Evolutionary conservation across 148 eudicot genomes (phyloP).

Genomic region (Chenopodium album): DNA sequence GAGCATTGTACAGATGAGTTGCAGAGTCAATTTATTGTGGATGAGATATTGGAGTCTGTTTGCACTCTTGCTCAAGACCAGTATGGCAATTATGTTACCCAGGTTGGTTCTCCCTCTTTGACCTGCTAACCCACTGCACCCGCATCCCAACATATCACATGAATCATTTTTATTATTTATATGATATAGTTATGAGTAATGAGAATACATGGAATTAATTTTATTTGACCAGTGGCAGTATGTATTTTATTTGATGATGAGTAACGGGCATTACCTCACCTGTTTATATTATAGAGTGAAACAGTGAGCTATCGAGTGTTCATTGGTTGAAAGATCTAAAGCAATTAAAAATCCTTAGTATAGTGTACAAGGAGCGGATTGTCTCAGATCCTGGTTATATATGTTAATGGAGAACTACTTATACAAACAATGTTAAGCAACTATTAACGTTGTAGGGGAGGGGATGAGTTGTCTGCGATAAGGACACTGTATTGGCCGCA

Average conservation of each 20-base stretch:
- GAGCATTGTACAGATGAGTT: constrained; percentile 71
- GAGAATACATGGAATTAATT: neutral
- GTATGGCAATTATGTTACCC: constrained; percentile 94
- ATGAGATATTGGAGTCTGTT: constrained; percentile 85
- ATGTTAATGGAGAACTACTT: neutral
- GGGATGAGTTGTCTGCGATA: neutral
- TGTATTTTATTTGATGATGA: neutral
- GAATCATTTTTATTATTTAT: neutral
- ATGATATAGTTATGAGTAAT: neutral
- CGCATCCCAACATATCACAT: neutral
- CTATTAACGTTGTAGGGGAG: neutral
- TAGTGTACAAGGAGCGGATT: neutral
- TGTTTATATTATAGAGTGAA: neutral
- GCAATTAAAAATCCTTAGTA: neutral
- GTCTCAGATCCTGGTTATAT: neutral
- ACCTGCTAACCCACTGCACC: neutral
- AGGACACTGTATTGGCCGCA: neutral
- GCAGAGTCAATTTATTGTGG: constrained; percentile 71
- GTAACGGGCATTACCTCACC: neutral
- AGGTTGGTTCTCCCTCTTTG: constrained; percentile 45
- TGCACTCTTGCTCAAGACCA: constrained; percentile 86
- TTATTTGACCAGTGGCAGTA: neutral
- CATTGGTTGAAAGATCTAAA: neutral
- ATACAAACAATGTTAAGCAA: neutral
- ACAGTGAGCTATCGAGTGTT: neutral